A percentile compares a stretch with the other conserved stretches of the same genome.
phyloP scores from a whole-genome alignment of 139 green algal genomes.

The Ettlia oleoabundans region DNA sequence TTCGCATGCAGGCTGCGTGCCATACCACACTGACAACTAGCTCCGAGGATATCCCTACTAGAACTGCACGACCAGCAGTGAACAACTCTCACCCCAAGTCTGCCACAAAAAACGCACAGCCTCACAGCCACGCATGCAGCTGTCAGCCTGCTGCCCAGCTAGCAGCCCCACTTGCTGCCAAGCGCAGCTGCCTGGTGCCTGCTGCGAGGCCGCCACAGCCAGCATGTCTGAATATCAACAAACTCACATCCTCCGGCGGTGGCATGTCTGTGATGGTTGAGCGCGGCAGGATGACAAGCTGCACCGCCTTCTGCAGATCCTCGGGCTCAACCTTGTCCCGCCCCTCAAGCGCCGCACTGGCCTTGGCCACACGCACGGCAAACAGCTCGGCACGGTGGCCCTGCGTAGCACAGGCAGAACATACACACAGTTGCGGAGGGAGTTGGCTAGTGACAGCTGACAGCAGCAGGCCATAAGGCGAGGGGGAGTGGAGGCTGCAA shows the following conservation, averaged over 20 bases:
- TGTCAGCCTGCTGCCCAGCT: too few species aligned
- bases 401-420: constrained; percentile 45
- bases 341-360: constrained; percentile 28
- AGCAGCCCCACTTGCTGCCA: too few species aligned
- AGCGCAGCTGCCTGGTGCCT: too few species aligned
- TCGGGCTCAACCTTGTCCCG: constrained; percentile 83
- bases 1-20: not conserved
- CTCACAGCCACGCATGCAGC: too few species aligned
- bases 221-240: constrained; percentile 59
- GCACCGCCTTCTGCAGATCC: constrained; percentile 92
- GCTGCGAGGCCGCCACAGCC: too few species aligned
- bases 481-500: not conserved
- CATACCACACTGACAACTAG: too few species aligned
- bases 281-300: constrained; percentile 89
- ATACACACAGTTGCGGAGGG: not conserved
- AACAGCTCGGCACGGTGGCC: constrained; percentile 98
- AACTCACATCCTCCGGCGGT: constrained; percentile 33
- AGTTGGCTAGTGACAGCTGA: too few species aligned
- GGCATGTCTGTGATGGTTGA: constrained; percentile 36
- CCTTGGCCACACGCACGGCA: constrained; percentile 67
- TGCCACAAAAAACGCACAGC: too few species aligned
- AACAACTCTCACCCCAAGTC: too few species aligned
- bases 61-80: too few species aligned
- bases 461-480: not conserved
- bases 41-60: too few species aligned